Percentiles rank a stretch among this genome's conserved stretches.
Evolutionary conservation across 1,139 yeast species (phyloP).

Genomic region (Pneumocystis oryctolagi): DNA sequence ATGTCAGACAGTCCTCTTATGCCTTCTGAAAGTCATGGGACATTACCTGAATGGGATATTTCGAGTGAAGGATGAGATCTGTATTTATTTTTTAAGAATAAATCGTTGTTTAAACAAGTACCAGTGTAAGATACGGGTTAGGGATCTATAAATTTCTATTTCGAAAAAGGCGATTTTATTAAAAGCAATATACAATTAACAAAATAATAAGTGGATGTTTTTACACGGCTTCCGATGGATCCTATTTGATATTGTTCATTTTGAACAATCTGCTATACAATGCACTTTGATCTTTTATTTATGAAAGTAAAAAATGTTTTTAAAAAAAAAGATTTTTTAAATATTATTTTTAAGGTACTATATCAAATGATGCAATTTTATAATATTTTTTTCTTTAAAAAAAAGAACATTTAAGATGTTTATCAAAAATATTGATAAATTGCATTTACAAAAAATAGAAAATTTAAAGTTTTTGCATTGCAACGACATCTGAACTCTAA

Average conservation of each 20-base stretch:
- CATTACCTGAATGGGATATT: background rate
- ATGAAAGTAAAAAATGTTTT: background rate
- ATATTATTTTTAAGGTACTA: no score
- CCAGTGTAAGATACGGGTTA: background rate
- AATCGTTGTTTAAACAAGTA: background rate
- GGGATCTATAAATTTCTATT: no score
- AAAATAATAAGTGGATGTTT: no score
- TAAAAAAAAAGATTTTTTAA: background rate
- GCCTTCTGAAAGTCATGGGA: background rate
- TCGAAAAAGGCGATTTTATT: no score
- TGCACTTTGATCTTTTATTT: background rate
- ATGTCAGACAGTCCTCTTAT: background rate
- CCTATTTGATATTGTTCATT: background rate
- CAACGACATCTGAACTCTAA: conserved; percentile 54
- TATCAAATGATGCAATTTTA: no score
- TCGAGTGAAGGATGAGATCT: background rate
- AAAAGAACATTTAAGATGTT: background rate
- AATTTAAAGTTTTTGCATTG: conserved; percentile 87
- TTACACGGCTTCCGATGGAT: background rate
- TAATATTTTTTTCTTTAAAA: no score
- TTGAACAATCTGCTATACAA: no score
- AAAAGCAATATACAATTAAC: no score
- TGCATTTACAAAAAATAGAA: background rate
- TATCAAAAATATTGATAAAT: background rate
- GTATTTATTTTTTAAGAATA: background rate